Conservation (phyloP, 805 yeast species). For the Candida montana region DNA sequence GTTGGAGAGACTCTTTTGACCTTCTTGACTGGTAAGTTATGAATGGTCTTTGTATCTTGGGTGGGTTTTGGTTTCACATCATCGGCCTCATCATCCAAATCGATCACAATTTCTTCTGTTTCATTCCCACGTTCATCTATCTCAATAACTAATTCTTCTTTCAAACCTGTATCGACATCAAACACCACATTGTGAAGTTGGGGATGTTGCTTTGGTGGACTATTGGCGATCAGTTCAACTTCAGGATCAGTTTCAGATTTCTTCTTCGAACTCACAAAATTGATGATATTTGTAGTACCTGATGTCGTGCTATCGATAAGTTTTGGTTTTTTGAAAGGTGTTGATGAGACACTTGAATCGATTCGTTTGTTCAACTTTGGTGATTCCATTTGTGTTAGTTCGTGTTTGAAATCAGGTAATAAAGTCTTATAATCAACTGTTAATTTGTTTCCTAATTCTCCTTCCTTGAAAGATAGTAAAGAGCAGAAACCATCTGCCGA, state of each 20-base stretch:
- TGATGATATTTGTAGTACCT: background rate
- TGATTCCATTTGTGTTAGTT: conserved; percentile 1
- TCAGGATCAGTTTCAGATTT: too few species aligned
- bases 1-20: conserved; percentile 25
- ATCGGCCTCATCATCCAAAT: background rate
- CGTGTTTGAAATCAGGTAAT: conserved; percentile 11
- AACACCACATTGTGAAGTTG: too few species aligned
- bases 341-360: background rate
- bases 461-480: conserved; percentile 46
- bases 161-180: too few species aligned
- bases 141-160: too few species aligned
- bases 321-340: conserved; percentile 9
- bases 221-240: too few species aligned
- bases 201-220: too few species aligned
- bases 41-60: background rate
- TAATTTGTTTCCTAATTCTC: conserved; percentile 50
- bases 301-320: background rate
- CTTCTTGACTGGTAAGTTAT: conserved; percentile 19
- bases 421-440: conserved; percentile 22
- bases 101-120: background rate
- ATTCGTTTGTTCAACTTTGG: conserved; percentile 6
- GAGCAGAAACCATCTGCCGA: conserved; percentile 95
- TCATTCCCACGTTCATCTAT: too few species aligned
- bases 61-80: background rate
- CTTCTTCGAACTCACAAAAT: too few species aligned